Percentiles rank a stretch among this genome's conserved stretches.
phyloP scores from a whole-genome alignment of 108 stramenopile species.

The Ochromonas danica region DNA sequence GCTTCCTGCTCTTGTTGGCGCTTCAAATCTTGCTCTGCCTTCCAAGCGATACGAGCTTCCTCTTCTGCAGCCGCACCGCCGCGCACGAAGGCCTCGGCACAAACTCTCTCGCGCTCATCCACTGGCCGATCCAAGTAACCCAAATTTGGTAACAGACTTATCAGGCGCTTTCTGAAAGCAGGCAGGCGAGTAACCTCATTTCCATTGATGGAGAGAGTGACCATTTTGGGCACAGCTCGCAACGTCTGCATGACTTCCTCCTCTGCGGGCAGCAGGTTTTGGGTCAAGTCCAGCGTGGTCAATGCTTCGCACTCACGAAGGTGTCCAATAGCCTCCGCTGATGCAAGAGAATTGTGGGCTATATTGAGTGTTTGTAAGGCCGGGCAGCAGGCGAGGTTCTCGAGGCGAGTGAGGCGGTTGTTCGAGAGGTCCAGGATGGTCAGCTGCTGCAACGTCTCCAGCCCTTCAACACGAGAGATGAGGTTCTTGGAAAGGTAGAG shows the following conservation, averaged over 20 bases:
- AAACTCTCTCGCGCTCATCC: constrained; percentile 64
- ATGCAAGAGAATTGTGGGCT: constrained; percentile 54
- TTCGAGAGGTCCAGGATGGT: constrained; percentile 62
- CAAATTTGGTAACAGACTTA: constrained; percentile 57
- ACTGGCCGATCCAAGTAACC: constrained; percentile 73
- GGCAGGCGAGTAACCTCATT: constrained; percentile 58
- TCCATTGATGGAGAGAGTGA: constrained; percentile 54
- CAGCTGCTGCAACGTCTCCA: constrained; percentile 41
- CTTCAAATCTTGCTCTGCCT: neutral
- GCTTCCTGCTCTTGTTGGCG: neutral
- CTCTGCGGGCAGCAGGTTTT: constrained; percentile 52
- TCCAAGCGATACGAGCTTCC: neutral
- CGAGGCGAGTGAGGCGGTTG: constrained; percentile 53
- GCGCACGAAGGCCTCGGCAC: constrained; percentile 60
- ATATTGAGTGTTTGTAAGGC: constrained; percentile 60
- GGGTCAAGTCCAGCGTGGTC: constrained; percentile 54
- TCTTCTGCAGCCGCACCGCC: constrained; percentile 62
- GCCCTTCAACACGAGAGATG: constrained; percentile 47
- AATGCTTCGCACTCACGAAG: constrained; percentile 53
- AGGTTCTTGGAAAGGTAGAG: constrained; percentile 69
- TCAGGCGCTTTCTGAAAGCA: constrained; percentile 69
- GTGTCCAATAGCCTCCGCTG: constrained; percentile 47
- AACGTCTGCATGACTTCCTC: constrained; percentile 52
- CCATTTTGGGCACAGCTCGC: constrained; percentile 39
- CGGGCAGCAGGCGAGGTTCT: constrained; percentile 36